Conservation (phyloP, 768 basidiomycete species). For the Phaeotremella fagi region DNA sequence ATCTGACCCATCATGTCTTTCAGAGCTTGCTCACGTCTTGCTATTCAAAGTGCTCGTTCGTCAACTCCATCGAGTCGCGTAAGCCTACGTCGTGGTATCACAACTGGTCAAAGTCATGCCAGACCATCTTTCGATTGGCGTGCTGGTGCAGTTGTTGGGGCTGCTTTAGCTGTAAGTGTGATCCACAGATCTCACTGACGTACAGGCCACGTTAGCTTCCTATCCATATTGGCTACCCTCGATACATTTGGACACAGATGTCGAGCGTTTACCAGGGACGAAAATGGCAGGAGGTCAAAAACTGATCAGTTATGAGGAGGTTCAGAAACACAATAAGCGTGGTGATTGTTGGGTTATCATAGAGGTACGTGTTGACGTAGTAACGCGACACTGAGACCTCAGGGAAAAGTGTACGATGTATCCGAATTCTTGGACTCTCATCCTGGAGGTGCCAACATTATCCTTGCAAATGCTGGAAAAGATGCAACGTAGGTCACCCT, state of each 20-base stretch:
- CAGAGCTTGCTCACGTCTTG: no score
- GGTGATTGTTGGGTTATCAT: slow-evolving; percentile 94
- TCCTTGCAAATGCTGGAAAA: slow-evolving; percentile 46
- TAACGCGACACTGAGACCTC: background rate
- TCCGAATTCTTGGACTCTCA: slow-evolving; percentile 49
- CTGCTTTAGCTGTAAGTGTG: background rate
- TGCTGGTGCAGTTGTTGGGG: background rate
- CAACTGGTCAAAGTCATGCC: background rate
- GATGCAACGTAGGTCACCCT: slow-evolving; percentile 46
- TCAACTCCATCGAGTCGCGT: no score
- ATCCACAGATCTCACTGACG: no score
- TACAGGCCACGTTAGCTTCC: background rate
- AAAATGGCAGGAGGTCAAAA: slow-evolving; percentile 39
- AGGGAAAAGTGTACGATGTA: slow-evolving; percentile 48
- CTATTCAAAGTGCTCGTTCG: no score
- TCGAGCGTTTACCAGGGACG: slow-evolving; percentile 11
- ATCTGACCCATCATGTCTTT: no score
- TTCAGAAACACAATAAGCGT: slow-evolving; percentile 66
- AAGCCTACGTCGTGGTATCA: no score
- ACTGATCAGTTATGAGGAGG: slow-evolving; percentile 52
- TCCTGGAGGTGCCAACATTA: slow-evolving; percentile 46
- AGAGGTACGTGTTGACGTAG: slow-evolving; percentile 52
- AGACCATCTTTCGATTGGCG: background rate
- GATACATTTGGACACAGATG: background rate
- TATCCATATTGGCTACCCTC: background rate